phyloP scores from a whole-genome alignment of 2,329 filamentous ascomycete genomes.

The Microcera coccophila region DNA sequence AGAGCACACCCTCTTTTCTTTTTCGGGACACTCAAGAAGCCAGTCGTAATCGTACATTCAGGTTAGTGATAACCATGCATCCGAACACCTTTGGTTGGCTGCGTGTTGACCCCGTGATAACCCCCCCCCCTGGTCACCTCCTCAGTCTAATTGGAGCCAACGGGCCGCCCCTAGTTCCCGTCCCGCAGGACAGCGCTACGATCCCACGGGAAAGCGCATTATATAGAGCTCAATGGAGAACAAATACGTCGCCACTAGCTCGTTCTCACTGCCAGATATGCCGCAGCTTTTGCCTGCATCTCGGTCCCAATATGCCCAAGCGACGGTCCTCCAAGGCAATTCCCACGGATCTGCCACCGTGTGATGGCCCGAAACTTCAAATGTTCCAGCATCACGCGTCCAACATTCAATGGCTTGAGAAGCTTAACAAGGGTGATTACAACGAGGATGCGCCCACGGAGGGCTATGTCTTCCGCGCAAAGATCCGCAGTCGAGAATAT shows the following conservation, averaged over 20 bases:
- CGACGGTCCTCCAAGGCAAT: neutral
- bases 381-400: conserved; percentile 14
- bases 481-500: conserved; percentile 12
- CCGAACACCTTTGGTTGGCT: neutral
- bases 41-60: conserved; percentile 1
- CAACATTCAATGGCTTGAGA: conserved; percentile 18
- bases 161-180: neutral
- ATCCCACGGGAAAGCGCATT: neutral
- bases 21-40: no score
- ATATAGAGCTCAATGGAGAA: conserved; percentile 1
- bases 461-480: conserved; percentile 17
- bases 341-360: conserved; percentile 11
- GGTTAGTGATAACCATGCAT: conserved; percentile 11
- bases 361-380: conserved; percentile 15
- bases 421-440: conserved; percentile 7
- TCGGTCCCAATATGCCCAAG: conserved; percentile 3
- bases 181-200: neutral
- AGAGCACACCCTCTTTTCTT: neutral
- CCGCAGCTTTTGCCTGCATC: neutral
- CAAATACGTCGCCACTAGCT: neutral
- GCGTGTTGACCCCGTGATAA: conserved; percentile 1
- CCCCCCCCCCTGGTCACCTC: no score
- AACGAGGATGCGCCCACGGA: conserved; percentile 5
- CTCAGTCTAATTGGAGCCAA: neutral
- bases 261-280: neutral